These are phyloP conservation scores for Pythium aquatile DNA, from an alignment of 352 stramenopile species.

Conservation along the genomic window DNA sequence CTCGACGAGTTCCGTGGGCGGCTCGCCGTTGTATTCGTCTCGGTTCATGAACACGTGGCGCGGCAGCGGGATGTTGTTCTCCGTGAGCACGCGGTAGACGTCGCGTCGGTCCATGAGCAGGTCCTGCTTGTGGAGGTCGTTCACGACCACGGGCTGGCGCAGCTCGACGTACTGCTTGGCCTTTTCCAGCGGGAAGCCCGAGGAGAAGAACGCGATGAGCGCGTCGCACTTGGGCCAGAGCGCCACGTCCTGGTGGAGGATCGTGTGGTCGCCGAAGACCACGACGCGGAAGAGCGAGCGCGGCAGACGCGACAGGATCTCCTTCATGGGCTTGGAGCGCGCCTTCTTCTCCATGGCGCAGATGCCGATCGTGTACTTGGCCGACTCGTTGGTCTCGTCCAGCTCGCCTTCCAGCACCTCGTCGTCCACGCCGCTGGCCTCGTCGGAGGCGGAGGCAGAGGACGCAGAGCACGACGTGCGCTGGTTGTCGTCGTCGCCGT, in stretches of 20 bases:
- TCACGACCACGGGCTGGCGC: constrained; percentile 94
- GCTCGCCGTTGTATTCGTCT: constrained; percentile 85
- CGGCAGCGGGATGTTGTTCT: constrained; percentile 93
- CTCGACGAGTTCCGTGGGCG: constrained; percentile 45
- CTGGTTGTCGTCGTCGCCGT: constrained; percentile 21
- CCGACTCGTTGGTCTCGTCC: not conserved
- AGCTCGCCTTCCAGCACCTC: constrained; percentile 3
- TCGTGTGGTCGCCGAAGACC: constrained; percentile 97
- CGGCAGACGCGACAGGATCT: constrained; percentile 93
- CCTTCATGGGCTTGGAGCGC: constrained; percentile 93
- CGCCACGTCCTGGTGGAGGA: constrained; percentile 93
- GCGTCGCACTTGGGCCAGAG: constrained; percentile 94
- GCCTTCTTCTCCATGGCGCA: constrained; percentile 99
- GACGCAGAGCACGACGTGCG: constrained; percentile 8
- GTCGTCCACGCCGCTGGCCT: not conserved
- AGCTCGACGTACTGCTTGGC: constrained; percentile 96
- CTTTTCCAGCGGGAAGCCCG: constrained; percentile 97
- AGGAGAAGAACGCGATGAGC: constrained; percentile 98
- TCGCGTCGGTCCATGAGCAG: constrained; percentile 94
- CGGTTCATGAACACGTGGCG: constrained; percentile 94
- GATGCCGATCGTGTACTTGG: constrained; percentile 88
- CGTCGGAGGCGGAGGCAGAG: constrained; percentile 1
- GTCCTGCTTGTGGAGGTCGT: constrained; percentile 96
- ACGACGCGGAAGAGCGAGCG: constrained; percentile 93
- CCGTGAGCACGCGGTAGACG: constrained; percentile 93